Base-by-base conservation (phyloP, 805 yeast species). In the Candida michaelii region DNA sequence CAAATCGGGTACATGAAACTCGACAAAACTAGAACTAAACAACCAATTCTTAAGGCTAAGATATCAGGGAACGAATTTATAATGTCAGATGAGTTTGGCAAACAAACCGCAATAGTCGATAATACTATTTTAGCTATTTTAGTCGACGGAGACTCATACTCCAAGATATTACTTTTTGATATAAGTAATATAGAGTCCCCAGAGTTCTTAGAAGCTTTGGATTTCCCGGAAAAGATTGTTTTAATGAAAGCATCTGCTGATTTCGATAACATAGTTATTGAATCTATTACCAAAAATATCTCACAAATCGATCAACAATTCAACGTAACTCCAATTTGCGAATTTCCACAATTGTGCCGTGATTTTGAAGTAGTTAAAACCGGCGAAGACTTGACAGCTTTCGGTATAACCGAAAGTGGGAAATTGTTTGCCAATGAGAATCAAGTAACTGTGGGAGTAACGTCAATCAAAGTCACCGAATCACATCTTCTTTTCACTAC, bases 401-500 rank as follows among this genome's bases (percentile, higher is more conserved):
- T 88, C 58, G 98, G 97, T 40, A 63, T 91, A 21, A 76, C 95
- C 0, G 64, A 76, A 4, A 79, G 74, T 48, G 97, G 97, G 43
- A 85, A 84, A 54, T 64, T 93, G 11, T 88, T 69, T 58, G 82
- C 81, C 3, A 80, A 83, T 50, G 74, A 73, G 0, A 66, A 70
- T 12, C 80, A 77, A 46, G 59, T 89, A 11, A 73, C 86, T 1
- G 70, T 79, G 3, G 89, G 91, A 11, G 90, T 88, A 11, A 90
- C 98, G 0, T 90, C 98, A 0, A 62, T 91, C 44, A 74, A 78
- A 43, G 64, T 85, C 10, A 81, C 96, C 0, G 89, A 83, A 30
- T 72, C 81, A 6, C 83, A 85, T 55, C 65, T 91, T 11, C 61
- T 87, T 21, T 85, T 85, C 59, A 93, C 99, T 0, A 90, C 96